Conservation (phyloP, 805 yeast genomes). For the Candida berthetii region DNA sequence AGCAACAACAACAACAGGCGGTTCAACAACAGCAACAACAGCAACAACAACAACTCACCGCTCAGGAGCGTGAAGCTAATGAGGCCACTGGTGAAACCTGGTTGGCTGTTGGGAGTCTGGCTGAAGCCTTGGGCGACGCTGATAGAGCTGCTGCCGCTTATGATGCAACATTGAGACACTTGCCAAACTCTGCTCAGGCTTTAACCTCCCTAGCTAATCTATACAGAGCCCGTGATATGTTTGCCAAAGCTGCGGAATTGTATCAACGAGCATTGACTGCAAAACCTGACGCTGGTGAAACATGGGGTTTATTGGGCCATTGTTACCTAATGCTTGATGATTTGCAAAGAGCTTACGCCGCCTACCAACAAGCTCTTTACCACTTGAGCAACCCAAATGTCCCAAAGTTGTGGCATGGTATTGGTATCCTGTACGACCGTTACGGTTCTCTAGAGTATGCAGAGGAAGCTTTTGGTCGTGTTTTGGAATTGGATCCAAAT, state of each 20-base stretch:
- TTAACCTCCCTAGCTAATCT: constrained; percentile 82
- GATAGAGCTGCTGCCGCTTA: constrained; percentile 87
- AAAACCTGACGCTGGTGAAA: constrained; percentile 86
- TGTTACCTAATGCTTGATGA: constrained; percentile 97
- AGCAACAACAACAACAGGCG: neutral
- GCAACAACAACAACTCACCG: constrained; percentile 24
- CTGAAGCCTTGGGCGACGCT: constrained; percentile 82
- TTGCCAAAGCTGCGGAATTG: constrained; percentile 90
- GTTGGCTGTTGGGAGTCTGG: constrained; percentile 84
- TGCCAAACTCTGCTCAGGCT: constrained; percentile 82
- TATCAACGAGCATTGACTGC: constrained; percentile 81
- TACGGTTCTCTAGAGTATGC: constrained; percentile 97
- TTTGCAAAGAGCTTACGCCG: constrained; percentile 89
- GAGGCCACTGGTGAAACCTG: constrained; percentile 75
- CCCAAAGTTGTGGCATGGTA: constrained; percentile 98
- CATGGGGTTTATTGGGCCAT: constrained; percentile 96
- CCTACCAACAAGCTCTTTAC: constrained; percentile 93
- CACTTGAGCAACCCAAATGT: constrained; percentile 90
- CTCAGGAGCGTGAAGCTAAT: constrained; percentile 24
- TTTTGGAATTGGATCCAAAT: constrained; percentile 89
- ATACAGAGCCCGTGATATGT: constrained; percentile 84
- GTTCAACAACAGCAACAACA: constrained; percentile 4
- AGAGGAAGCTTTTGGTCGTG: constrained; percentile 96
- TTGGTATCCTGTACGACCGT: constrained; percentile 92
- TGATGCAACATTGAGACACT: constrained; percentile 80